Evolutionary conservation across 2,329 filamentous ascomycete species (phyloP).

Genomic region (Colletotrichum lini): DNA sequence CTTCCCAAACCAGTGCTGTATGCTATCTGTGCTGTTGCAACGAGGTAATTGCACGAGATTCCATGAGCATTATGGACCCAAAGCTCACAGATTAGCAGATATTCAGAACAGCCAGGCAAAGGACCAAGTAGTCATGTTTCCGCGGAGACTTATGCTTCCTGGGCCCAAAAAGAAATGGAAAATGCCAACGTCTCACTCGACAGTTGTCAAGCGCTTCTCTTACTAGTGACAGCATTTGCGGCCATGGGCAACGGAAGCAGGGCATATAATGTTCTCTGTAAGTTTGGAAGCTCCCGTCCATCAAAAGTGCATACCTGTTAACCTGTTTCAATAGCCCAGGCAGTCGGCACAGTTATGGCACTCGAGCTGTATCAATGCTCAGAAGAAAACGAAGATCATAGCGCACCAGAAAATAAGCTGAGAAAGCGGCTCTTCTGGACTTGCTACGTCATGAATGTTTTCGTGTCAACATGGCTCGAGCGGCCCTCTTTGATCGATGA

Average conservation of each 20-base stretch:
- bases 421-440: constrained; percentile 32
- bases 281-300: neutral
- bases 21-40: constrained; percentile 34
- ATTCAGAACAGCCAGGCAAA: constrained; percentile 21
- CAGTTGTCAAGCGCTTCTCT: constrained; percentile 26
- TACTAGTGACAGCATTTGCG: constrained; percentile 22
- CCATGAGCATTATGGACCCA: rapidly evolving
- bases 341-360: constrained; percentile 23
- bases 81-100: constrained; percentile 7
- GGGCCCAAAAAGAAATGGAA: constrained; percentile 31
- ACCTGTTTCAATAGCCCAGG: constrained; percentile 13
- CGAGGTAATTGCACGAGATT: constrained; percentile 1
- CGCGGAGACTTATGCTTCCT: constrained; percentile 25
- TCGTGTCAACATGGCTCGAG: constrained; percentile 34
- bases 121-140: constrained; percentile 33
- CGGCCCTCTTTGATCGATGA: constrained; percentile 31
- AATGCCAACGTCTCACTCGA: constrained; percentile 9
- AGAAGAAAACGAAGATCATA: neutral
- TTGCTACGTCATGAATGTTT: constrained; percentile 30
- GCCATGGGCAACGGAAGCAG: constrained; percentile 25
- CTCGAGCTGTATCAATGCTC: constrained; percentile 19
- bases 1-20: constrained; percentile 24
- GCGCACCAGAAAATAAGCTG: neutral
- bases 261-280: constrained; percentile 22
- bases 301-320: neutral